Percentiles rank a stretch among this genome's conserved stretches.
Evolutionary conservation across 177 flowering plant genomes (phyloP).

Genomic region (Vitis hybrid): DNA sequence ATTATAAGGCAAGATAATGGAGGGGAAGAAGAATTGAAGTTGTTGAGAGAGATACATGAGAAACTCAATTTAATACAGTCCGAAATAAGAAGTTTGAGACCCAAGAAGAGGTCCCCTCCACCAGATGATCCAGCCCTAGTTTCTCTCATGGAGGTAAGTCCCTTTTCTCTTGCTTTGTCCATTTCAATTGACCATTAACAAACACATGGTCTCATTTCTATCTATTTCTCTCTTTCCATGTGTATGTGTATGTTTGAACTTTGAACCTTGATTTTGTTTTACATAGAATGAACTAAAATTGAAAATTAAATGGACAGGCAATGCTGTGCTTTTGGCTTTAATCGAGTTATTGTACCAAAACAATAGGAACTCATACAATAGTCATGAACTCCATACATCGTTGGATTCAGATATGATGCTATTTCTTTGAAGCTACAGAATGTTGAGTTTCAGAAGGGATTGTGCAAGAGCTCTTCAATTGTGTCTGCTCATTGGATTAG

Average conservation of each 20-base stretch:
- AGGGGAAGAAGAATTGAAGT: constrained; percentile 37
- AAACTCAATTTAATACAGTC: constrained; percentile 45
- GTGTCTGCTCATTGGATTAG: not conserved
- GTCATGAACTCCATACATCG: not conserved
- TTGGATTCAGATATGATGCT: not conserved
- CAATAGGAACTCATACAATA: not conserved
- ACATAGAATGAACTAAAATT: not conserved
- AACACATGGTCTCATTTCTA: not conserved
- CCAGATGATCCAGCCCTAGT: constrained; percentile 29
- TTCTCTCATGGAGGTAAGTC: constrained; percentile 49
- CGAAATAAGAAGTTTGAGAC: constrained; percentile 36
- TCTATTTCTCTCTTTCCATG: not conserved
- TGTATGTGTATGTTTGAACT: not conserved
- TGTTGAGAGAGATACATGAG: constrained; percentile 52
- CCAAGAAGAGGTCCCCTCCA: constrained; percentile 19
- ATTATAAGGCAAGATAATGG: constrained; percentile 27
- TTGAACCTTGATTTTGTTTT: not conserved
- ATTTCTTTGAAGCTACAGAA: not conserved
- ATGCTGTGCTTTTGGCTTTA: constrained; percentile 60
- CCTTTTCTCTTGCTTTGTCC: not conserved
- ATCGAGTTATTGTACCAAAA: constrained; percentile 7
- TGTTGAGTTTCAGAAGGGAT: not conserved
- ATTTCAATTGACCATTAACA: not conserved
- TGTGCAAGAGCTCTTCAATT: not conserved
- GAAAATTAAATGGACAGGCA: constrained; percentile 38